These are phyloP conservation scores for Fomitopsis pinicola DNA, from an alignment of 1,284 basidiomycete genomes.

Conservation along the genomic window DNA sequence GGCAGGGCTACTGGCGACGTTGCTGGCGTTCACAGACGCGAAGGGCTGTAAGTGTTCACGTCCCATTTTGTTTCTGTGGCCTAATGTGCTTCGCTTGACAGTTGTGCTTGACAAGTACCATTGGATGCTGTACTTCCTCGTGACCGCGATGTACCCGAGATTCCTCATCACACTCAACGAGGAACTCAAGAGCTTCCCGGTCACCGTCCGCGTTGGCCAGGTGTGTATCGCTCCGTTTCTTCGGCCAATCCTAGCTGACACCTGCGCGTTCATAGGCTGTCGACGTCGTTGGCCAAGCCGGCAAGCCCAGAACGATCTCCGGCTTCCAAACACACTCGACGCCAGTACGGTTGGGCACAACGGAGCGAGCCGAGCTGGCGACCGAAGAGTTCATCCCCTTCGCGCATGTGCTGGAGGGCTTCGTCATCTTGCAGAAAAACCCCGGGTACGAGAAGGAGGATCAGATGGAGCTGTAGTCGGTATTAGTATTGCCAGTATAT, in stretches of 20 bases:
- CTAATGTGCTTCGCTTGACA: slow-evolving; percentile 25
- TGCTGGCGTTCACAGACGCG: slow-evolving; percentile 92
- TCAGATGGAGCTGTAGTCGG: slow-evolving; percentile 66
- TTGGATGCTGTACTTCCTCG: slow-evolving; percentile 98
- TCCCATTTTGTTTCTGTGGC: not conserved
- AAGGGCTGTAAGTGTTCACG: slow-evolving; percentile 91
- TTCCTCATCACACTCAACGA: slow-evolving; percentile 98
- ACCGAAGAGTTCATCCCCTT: slow-evolving; percentile 97
- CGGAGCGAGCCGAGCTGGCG: slow-evolving; percentile 91
- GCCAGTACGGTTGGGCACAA: slow-evolving; percentile 91
- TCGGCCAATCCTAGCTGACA: slow-evolving; percentile 1
- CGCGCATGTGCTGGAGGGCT: slow-evolving; percentile 84
- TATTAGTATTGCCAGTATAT: not conserved
- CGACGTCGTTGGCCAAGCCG: slow-evolving; percentile 88
- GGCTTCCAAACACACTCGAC: slow-evolving; percentile 98
- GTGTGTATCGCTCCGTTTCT: slow-evolving; percentile 32
- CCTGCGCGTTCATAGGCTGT: slow-evolving; percentile 52
- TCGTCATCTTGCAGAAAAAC: slow-evolving; percentile 86
- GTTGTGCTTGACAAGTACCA: slow-evolving; percentile 93
- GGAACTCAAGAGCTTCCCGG: slow-evolving; percentile 78
- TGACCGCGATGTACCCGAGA: slow-evolving; percentile 95
- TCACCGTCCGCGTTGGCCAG: slow-evolving; percentile 95
- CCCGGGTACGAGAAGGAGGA: slow-evolving; percentile 81
- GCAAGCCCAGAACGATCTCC: slow-evolving; percentile 87
- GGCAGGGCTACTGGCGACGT: slow-evolving; percentile 85